Base-by-base conservation (phyloP, 768 basidiomycete species). In the Arthromyces matolae region DNA sequence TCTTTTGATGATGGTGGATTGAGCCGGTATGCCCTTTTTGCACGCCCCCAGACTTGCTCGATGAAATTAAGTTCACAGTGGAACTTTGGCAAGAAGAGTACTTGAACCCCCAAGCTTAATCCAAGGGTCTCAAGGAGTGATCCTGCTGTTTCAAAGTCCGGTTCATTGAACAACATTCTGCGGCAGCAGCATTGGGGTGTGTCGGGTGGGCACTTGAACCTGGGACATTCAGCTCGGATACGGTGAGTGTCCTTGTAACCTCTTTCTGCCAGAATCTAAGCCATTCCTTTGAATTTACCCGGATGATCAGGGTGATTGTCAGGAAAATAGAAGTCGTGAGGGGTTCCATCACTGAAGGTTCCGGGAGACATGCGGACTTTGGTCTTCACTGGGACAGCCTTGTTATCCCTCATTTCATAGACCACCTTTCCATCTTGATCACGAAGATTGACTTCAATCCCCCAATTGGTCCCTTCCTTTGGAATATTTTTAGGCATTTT, bases 261-360 rank as follows among this genome's bases (percentile, higher is more conserved):
- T 27, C 32, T 60, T 45, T 60, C 66, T 8, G 60, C 16, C 4
- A 73, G 58, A 29, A 71, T 68, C 0, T 43, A 14, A 0, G 53
- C 66, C 70, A 74, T 74, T 7, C 70, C 71, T 52, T 74, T 74
- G 58, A 71, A 72, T 0, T 53, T 12, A 0, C 66, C 66, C 8
- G 54, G 38, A 22, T n/a, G 24, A 3, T 47, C 18, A 5, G 12
- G 29, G 36, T 71, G 46, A 47, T 66, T 60, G 0, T 50, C 44
- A 1, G 64, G 63, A 47, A 56, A 71, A 49, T 71, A 72, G 12
- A 71, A 43, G 1, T 40, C 14, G 35, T 71, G 67, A 1, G 50
- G 48, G 1, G 37, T 48, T 3, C 68, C 64, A 56, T 69, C 51
- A 59, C 28, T n/a, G 42, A 64, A 57, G 3, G 12, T 32, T 13